These are phyloP conservation scores for Oryza australiensis DNA, from an alignment of 176 grass and related monocot species.

Conservation along the genomic window DNA sequence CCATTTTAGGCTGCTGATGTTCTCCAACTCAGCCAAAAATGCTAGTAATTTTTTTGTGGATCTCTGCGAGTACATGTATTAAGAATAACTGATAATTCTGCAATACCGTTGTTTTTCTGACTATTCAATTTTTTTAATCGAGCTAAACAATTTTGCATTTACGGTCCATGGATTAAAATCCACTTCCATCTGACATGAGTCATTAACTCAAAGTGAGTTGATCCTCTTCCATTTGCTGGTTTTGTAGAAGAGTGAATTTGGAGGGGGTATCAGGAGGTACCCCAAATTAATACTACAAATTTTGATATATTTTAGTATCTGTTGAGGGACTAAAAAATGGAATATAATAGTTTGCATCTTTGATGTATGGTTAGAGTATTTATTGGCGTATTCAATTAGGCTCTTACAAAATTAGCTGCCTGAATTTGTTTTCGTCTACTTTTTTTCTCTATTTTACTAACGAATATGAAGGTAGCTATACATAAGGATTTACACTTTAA, in stretches of 20 bases:
- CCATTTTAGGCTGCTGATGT: background rate
- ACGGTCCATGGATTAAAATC: too few species aligned
- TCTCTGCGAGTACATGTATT: background rate
- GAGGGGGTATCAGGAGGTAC: background rate
- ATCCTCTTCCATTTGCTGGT: background rate
- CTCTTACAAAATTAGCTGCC: background rate
- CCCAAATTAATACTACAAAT: background rate
- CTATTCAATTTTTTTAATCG: background rate
- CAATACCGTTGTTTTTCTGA: background rate
- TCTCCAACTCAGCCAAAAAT: background rate
- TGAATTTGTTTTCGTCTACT: background rate
- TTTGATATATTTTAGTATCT: background rate
- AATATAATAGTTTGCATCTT: background rate
- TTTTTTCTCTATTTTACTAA: background rate
- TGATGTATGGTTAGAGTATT: background rate
- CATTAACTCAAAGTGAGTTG: too few species aligned
- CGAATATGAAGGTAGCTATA: too few species aligned
- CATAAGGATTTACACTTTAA: too few species aligned
- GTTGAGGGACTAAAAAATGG: background rate
- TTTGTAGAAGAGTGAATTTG: background rate
- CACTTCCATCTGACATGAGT: too few species aligned
- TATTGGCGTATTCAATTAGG: background rate
- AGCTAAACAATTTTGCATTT: background rate
- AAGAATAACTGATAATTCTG: background rate
- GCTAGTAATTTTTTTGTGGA: background rate